Evolutionary conservation across 2,329 filamentous ascomycete genomes (phyloP).

Genomic region (Periconia macrospinosa): DNA sequence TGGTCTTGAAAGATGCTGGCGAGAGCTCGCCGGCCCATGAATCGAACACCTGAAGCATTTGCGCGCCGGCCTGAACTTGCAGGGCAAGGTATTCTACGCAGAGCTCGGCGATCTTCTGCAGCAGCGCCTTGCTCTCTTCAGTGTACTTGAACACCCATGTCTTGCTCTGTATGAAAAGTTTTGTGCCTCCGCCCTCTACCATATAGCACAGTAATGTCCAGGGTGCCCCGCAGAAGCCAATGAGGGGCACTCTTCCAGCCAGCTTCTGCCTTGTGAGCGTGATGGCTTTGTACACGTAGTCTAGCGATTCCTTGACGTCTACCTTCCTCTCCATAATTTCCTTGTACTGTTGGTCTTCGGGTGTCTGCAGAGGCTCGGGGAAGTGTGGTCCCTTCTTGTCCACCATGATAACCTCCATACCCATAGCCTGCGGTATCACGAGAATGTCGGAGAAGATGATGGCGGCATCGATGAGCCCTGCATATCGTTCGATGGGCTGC

Average conservation of each 20-base stretch:
- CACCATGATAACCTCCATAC: constrained; percentile 98
- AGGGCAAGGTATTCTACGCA: constrained; percentile 93
- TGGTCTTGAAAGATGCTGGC: constrained; percentile 78
- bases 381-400: constrained; percentile 97
- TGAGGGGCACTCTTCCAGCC: constrained; percentile 83
- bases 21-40: constrained; percentile 96
- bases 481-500: constrained; percentile 90
- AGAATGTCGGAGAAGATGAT: constrained; percentile 99
- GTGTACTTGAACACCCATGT: constrained; percentile 94
- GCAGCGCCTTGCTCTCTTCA: constrained; percentile 74
- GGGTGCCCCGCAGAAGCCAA: constrained; percentile 94
- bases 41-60: constrained; percentile 95
- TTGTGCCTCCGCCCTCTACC: constrained; percentile 96
- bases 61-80: constrained; percentile 90
- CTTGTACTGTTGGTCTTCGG: constrained; percentile 80
- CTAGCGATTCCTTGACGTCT: constrained; percentile 81
- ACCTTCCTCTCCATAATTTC: constrained; percentile 75
- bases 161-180: constrained; percentile 92
- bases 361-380: constrained; percentile 76
- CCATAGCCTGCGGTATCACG: constrained; percentile 96
- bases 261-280: constrained; percentile 88
- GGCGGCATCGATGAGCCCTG: constrained; percentile 87
- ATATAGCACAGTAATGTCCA: constrained; percentile 99
- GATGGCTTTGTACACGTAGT: constrained; percentile 95
- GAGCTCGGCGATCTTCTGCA: constrained; percentile 90